Base-by-base conservation (phyloP, 306 rosid species). In the Malus orientalis region DNA sequence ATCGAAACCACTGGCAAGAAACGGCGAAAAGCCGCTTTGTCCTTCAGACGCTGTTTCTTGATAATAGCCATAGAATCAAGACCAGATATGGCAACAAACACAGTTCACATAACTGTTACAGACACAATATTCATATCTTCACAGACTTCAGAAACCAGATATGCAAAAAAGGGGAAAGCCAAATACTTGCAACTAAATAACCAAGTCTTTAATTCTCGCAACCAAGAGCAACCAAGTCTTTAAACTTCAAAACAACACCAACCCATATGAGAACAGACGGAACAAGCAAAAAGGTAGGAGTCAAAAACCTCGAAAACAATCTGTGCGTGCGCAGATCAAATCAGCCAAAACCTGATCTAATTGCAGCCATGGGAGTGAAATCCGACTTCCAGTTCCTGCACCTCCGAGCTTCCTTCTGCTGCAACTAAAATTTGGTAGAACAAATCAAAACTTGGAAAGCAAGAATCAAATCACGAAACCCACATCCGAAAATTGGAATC, bases 21-120 rank as follows among this genome's bases (percentile, higher is more conserved):
- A 61, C 93, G 97, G 73, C 91, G 87, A 63, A 87, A 78, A 70
- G 97, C 91, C 69, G 57, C 88, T 72, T 22, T 68, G 73, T 74
- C 87, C 79, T 87, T 95, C 33, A 80, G 79, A 33, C 89, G 91
- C 67, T 84, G 84, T 82, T 87, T 91, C 88, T 83, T 93, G 40
- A 68, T 70, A 33, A 78, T 40, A 30, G 93, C 93, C 90, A 88
- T 81, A 67, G 76, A 80, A 30, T 38, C 54, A 75, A 73, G 44
- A 60, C 65, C 36, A 70, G 68, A 70, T 18, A 75, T 62, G 42
- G 61, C 69, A 76, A 76, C 73, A 73, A 76, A 80, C 32, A 72
- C 62, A 80, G 71, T 47, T 62, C 81, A 71, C 64, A 69, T 51
- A 15, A 81, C 74, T 70, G 45, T 36, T 45, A 70, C 65, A 77